Percentiles rank a stretch among this genome's conserved stretches.
phyloP scores from a whole-genome alignment of 352 stramenopile species.

The Globisporangium cylindrosporum region DNA sequence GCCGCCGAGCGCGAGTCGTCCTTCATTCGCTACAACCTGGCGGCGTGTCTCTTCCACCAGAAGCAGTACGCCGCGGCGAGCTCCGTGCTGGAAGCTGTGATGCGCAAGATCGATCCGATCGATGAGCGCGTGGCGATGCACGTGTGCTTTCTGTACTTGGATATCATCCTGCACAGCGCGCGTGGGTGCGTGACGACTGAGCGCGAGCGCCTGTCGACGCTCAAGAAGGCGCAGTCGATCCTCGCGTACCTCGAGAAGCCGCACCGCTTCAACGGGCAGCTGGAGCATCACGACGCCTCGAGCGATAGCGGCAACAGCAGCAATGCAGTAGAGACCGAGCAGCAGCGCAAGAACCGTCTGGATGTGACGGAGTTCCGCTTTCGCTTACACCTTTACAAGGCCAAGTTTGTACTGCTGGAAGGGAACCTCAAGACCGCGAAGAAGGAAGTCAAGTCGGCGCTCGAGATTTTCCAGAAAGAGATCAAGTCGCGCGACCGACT shows the following conservation, averaged over 20 bases:
- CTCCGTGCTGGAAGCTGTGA: slow-evolving; percentile 79
- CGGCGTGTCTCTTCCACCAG: slow-evolving; percentile 80
- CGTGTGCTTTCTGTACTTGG: slow-evolving; percentile 91
- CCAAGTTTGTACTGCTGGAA: slow-evolving; percentile 88
- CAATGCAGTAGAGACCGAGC: slow-evolving; percentile 40
- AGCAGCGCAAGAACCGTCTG: slow-evolving; percentile 56
- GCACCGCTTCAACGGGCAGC: slow-evolving; percentile 85
- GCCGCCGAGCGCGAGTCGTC: slow-evolving; percentile 83
- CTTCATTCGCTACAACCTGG: slow-evolving; percentile 91
- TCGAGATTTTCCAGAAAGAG: slow-evolving; percentile 93
- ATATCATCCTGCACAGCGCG: slow-evolving; percentile 89
- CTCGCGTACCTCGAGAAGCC: slow-evolving; percentile 89
- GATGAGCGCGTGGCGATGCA: slow-evolving; percentile 92
- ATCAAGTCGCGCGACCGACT: slow-evolving; percentile 57
- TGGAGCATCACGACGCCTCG: slow-evolving; percentile 40
- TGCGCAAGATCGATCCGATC: slow-evolving; percentile 89
- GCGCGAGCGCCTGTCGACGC: slow-evolving; percentile 52
- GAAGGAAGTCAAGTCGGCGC: slow-evolving; percentile 91
- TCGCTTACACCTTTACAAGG: slow-evolving; percentile 90
- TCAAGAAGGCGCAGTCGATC: slow-evolving; percentile 85
- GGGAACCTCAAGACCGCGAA: slow-evolving; percentile 88
- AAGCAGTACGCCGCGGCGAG: slow-evolving; percentile 90
- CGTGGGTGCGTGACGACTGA: slow-evolving; percentile 83
- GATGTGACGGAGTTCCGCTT: slow-evolving; percentile 89
- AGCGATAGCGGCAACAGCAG: slow-evolving; percentile 27